Base-by-base conservation (phyloP, 305 asterid species). In the Lippia alba region DNA sequence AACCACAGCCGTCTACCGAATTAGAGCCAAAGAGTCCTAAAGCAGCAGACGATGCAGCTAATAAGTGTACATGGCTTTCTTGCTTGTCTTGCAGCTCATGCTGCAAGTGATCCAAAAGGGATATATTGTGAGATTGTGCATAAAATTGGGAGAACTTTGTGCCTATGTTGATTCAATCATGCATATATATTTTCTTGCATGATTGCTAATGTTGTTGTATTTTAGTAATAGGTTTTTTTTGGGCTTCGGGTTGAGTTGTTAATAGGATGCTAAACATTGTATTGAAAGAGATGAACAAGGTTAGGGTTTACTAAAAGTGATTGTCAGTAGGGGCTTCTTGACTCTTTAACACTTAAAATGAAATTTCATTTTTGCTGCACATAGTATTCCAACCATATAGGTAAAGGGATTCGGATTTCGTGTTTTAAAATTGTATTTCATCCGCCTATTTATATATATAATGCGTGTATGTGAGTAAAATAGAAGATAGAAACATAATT, bases 71-170 rank as follows among this genome's bases (percentile, higher is more conserved):
- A 32, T 76, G 79, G 84, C 34, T 73, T 15, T 20, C 55, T 49
- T 76, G 79, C 48, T 66, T 74, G 14, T 53, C 76, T 12, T 72
- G 79, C 30, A 64, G 70, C 68, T 36, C 80, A 36, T 72, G 58
- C 41, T 54, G 80, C n/a, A 45, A 11, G 15, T 53, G 17, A 11
- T 48, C 7, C 18, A 11, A 48, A 50, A 0, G 49, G 10, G n/a
- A n/a, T n/a, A 44, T 5, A 8, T 6, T 10, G 8, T 44, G 49
- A 10, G 10, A 44, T 3, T 44, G 12, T 44, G 49, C n/a, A n/a
- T n/a, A n/a, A n/a, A 1, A 44, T 39, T 6, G 45, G 5, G 12
- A 44, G 12, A 44, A 11, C 12, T 6, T 44, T 44, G 49, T 44
- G 10, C 10, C 1, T 44, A 44, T n/a, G n/a, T 34, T 34, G 6